Evolutionary conservation across 768 basidiomycete species (phyloP).

Genomic region (Pleurotus platypus): DNA sequence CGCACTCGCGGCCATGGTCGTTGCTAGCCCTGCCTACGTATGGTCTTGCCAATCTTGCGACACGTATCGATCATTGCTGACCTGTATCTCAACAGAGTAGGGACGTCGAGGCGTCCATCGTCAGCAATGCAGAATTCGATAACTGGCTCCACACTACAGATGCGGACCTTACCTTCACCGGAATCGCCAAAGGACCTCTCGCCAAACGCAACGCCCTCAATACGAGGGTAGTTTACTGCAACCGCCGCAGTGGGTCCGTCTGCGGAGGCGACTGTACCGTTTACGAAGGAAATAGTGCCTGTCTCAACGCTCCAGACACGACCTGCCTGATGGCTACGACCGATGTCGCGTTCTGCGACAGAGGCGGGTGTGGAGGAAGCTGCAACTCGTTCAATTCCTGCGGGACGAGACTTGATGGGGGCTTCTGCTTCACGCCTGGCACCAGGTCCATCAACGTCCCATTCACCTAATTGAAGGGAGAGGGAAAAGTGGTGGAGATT

Average conservation of each 20-base stretch:
- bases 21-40: no score
- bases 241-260: neutral
- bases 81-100: no score
- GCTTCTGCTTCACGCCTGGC: slow-evolving; percentile 2
- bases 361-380: neutral
- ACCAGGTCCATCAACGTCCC: neutral
- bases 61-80: no score
- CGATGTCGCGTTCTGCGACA: neutral
- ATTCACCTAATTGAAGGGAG: neutral
- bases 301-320: neutral
- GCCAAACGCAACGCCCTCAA: neutral
- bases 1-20: no score
- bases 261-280: neutral
- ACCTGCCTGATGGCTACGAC: neutral
- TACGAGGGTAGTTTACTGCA: neutral
- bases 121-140: no score
- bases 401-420: neutral
- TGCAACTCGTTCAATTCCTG: slow-evolving; percentile 2
- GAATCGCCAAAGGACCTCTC: neutral
- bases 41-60: no score
- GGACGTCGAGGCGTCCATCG: no score
- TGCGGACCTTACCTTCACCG: no score
- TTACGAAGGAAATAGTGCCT: neutral
- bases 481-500: neutral
- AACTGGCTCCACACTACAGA: no score